Evolutionary conservation across 768 basidiomycete genomes (phyloP).

Genomic region (Lentinus tigrinus): DNA sequence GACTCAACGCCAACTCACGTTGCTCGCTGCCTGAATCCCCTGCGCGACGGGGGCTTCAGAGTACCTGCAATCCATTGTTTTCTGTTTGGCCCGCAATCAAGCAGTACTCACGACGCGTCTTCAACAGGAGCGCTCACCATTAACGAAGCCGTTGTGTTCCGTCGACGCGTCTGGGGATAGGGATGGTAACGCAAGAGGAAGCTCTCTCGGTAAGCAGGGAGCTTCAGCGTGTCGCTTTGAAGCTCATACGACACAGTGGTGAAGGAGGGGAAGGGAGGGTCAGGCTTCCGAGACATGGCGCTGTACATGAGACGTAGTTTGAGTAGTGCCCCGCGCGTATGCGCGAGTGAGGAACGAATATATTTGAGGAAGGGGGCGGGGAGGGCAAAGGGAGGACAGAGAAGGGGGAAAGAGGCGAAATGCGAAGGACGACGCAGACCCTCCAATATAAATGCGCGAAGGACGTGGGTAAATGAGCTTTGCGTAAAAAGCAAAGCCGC

Average conservation of each 20-base stretch:
- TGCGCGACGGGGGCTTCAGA: background rate
- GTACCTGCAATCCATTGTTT: constrained; percentile 11
- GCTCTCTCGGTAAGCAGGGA: constrained; percentile 16
- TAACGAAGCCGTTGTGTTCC: background rate
- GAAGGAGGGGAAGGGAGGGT: constrained; percentile 15
- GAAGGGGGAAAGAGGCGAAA: background rate
- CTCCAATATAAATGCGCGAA: background rate
- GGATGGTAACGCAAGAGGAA: constrained; percentile 13
- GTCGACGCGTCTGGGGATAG: constrained; percentile 6
- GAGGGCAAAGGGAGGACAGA: background rate
- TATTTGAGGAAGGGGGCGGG: background rate
- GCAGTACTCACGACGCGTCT: background rate
- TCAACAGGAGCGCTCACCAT: constrained; percentile 8
- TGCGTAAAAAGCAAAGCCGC: constrained; percentile 7
- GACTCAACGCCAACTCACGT: background rate
- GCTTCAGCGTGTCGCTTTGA: constrained; percentile 8
- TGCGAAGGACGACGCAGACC: background rate
- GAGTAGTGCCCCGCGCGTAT: background rate
- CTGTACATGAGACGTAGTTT: background rate
- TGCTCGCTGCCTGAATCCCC: background rate
- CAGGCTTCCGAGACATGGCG: constrained; percentile 1
- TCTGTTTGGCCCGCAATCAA: background rate
- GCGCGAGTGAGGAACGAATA: background rate
- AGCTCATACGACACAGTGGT: background rate
- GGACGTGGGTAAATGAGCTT: constrained; percentile 2